Conservation (phyloP, 345 rosid genomes). For the Syzygium jambos region DNA sequence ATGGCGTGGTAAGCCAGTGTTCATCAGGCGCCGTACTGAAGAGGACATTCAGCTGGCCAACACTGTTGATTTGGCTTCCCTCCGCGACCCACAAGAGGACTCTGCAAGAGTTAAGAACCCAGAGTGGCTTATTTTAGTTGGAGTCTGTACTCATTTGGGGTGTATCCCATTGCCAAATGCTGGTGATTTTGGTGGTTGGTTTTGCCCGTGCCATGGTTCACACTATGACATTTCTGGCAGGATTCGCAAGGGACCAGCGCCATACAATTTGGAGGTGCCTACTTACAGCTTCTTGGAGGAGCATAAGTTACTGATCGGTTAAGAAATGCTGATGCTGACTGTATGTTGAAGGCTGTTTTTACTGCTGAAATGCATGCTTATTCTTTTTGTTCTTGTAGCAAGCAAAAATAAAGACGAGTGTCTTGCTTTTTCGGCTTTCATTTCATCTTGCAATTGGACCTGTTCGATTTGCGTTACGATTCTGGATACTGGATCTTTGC, state of each 20-base stretch:
- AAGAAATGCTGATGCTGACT: conserved; percentile 3
- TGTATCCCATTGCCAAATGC: conserved; percentile 62
- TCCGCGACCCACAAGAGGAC: conserved; percentile 57
- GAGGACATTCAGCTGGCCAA: conserved; percentile 51
- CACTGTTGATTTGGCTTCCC: conserved; percentile 41
- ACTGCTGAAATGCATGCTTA: conserved; percentile 12
- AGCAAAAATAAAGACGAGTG: conserved; percentile 3
- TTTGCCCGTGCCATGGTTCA: conserved; percentile 63
- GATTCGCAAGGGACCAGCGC: conserved; percentile 62
- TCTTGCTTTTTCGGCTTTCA: background rate
- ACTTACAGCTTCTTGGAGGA: conserved; percentile 54
- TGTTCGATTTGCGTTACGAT: background rate
- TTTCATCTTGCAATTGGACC: background rate
- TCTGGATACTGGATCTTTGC: conserved; percentile 9
- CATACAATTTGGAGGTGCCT: conserved; percentile 56
- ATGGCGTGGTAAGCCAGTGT: conserved; percentile 68
- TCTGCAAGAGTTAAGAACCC: conserved; percentile 45
- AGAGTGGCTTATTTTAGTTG: conserved; percentile 55
- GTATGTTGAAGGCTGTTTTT: background rate
- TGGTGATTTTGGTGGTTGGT: conserved; percentile 63
- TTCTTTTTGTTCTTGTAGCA: background rate
- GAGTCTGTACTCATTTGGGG: conserved; percentile 60
- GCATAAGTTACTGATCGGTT: conserved; percentile 42
- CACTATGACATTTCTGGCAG: conserved; percentile 62
- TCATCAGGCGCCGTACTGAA: conserved; percentile 52